Percentiles rank a stretch among this genome's conserved stretches.
These are phyloP conservation scores for Pontederia crassipes DNA, from an alignment of 176 grass and related monocot genomes.

Conservation along the genomic window DNA sequence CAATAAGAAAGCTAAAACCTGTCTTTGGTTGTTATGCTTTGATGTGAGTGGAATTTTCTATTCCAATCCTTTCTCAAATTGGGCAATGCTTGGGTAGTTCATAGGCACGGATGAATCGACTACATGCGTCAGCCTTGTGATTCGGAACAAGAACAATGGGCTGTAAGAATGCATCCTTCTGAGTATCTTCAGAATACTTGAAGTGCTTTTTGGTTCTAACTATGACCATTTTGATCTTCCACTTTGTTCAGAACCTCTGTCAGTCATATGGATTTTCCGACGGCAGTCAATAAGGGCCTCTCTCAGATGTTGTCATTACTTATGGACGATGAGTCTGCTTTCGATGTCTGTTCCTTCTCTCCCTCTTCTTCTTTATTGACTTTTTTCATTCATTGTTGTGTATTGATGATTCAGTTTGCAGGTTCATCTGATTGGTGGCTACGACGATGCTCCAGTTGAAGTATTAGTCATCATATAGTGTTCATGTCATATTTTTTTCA, in stretches of 20 bases:
- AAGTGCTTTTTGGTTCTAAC: neutral
- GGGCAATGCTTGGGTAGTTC: slow-evolving; percentile 36
- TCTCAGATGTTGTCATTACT: slow-evolving; percentile 70
- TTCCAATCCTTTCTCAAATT: slow-evolving; percentile 6
- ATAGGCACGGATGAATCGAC: slow-evolving; percentile 85
- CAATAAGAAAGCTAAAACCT: no score
- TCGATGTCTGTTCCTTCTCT: slow-evolving; percentile 75
- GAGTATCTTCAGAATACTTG: neutral
- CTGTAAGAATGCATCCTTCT: slow-evolving; percentile 50
- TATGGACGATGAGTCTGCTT: slow-evolving; percentile 39
- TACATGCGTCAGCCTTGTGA: slow-evolving; percentile 72
- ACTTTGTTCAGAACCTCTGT: slow-evolving; percentile 45
- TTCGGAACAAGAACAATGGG: slow-evolving; percentile 69
- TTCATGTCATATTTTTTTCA: neutral
- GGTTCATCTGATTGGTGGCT: slow-evolving; percentile 75
- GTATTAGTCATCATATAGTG: slow-evolving; percentile 25
- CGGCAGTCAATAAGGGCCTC: slow-evolving; percentile 56
- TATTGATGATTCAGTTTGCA: slow-evolving; percentile 23
- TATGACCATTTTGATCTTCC: slow-evolving; percentile 4
- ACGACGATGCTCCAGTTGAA: slow-evolving; percentile 57
- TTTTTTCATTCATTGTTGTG: neutral
- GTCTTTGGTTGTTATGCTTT: no score
- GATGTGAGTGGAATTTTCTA: no score
- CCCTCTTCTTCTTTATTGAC: neutral
- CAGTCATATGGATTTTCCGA: slow-evolving; percentile 84